Base-by-base conservation (phyloP, 441 rosid species). In the Adansonia gregorii region DNA sequence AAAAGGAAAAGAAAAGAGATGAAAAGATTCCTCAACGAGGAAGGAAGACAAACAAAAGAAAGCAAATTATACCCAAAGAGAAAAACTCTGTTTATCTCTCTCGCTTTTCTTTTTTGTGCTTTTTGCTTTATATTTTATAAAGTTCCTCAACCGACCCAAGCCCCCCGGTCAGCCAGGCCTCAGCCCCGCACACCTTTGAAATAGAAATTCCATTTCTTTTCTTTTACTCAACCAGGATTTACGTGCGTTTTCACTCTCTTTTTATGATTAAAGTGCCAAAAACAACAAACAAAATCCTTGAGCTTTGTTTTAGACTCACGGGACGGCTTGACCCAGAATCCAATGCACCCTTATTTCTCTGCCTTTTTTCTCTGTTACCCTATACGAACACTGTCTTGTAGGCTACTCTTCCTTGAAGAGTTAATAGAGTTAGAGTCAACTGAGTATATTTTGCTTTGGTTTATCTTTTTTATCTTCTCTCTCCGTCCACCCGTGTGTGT, bases 21-120 rank as follows among this genome's bases (percentile, higher is more conserved):
- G 59, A 80, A 77, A 78, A 89, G 91, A 93, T 93, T 90, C 97
- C 92, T 82, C 89, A 77, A 88, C 94, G 90, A 93, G 92, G 93
- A 80, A 58, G 63, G 45, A 81, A 58, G 63, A 22, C 54, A 54
- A 71, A 27, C 48, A 71, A 71, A 52, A 54, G 24, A 15, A 49
- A 71, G 54, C 52, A 63, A 45, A 67, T 35, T 12, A 35, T 7
- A 15, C 14, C 27, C 7, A 41, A 39, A 35, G 19, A 51, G 17
- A 52, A 67, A 48, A 48, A 22, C 39, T 11, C 43, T 51, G 20
- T 48, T 24, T 49, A 8, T 27, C 8, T 22, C 56, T 22, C 35
- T 31, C 35, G 3, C 35, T 31, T 31, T 12, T 69, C 43, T 49
- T 15, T 24, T 24, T 22, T 14, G 24, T 60, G 39, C 35, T 11